Conservation (phyloP, 2,329 filamentous ascomycete genomes). For the Aspergillus pseudoglaucus region DNA sequence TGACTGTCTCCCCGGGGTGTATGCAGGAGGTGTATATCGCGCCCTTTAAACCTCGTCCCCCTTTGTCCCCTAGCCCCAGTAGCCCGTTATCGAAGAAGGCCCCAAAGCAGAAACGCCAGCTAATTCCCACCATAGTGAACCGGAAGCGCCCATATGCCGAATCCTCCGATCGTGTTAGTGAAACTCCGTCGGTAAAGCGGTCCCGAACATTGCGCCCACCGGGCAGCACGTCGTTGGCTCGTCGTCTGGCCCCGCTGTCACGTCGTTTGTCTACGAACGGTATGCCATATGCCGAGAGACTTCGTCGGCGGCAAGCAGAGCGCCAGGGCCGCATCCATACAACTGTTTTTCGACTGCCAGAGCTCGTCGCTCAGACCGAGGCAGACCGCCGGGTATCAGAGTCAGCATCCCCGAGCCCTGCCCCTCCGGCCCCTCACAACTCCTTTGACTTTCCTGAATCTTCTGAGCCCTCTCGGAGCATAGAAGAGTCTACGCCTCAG, state of each 20-base stretch:
- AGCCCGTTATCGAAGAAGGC: neutral
- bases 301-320: constrained; percentile 23
- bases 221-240: constrained; percentile 16
- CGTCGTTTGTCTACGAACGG: constrained; percentile 11
- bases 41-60: neutral
- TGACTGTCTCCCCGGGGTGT: neutral
- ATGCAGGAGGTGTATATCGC: neutral
- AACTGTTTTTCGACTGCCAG: constrained; percentile 28
- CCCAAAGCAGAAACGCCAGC: constrained; percentile 3
- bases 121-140: constrained; percentile 12
- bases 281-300: constrained; percentile 23
- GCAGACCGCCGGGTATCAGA: constrained; percentile 17
- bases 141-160: constrained; percentile 14
- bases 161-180: constrained; percentile 6
- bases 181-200: constrained; percentile 16
- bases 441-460: constrained; percentile 4
- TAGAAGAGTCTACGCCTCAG: constrained; percentile 2
- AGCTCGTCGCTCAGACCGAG: constrained; percentile 25
- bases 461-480: neutral
- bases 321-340: constrained; percentile 25
- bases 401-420: constrained; percentile 3
- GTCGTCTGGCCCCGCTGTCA: constrained; percentile 11
- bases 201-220: constrained; percentile 16
- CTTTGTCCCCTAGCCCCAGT: neutral
- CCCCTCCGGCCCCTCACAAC: constrained; percentile 6